phyloP scores from a whole-genome alignment of 495 filamentous ascomycete species.

The Aspergillus nanangensis region DNA sequence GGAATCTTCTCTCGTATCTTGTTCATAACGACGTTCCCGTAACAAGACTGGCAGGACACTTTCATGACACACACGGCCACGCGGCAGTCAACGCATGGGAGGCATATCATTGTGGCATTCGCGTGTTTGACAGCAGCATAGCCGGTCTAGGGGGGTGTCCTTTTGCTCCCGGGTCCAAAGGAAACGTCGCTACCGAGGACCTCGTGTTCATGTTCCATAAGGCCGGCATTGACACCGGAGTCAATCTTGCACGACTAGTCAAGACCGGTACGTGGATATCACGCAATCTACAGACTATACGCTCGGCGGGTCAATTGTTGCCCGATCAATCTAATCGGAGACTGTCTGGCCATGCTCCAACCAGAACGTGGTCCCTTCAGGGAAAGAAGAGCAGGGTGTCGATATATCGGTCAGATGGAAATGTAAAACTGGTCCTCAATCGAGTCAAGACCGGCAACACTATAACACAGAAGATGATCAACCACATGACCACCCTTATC shows the following conservation, averaged over 20 bases:
- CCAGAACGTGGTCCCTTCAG: slow-evolving; percentile 9
- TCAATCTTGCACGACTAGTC: slow-evolving; percentile 29
- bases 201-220: slow-evolving; percentile 38
- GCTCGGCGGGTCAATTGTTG: slow-evolving; percentile 20
- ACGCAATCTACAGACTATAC: slow-evolving; percentile 12
- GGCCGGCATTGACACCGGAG: slow-evolving; percentile 32
- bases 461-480: slow-evolving; percentile 25
- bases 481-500: slow-evolving; percentile 18
- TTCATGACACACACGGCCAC: slow-evolving; percentile 44
- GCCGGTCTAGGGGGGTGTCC: slow-evolving; percentile 44
- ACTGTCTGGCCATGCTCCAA: background rate
- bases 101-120: slow-evolving; percentile 34
- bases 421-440: slow-evolving; percentile 28
- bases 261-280: slow-evolving; percentile 38
- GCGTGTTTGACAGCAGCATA: slow-evolving; percentile 41
- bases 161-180: slow-evolving; percentile 42
- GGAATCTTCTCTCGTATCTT: slow-evolving; percentile 26
- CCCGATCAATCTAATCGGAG: slow-evolving; percentile 25
- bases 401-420: slow-evolving; percentile 19
- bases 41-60: slow-evolving; percentile 35
- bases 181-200: slow-evolving; percentile 42
- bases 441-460: slow-evolving; percentile 31
- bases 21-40: slow-evolving; percentile 19
- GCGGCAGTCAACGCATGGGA: slow-evolving; percentile 39
- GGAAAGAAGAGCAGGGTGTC: slow-evolving; percentile 7